These are phyloP conservation scores for Cunninghamia lanceolata DNA, from an alignment of 75 land plant genomes.

Conservation along the genomic window DNA sequence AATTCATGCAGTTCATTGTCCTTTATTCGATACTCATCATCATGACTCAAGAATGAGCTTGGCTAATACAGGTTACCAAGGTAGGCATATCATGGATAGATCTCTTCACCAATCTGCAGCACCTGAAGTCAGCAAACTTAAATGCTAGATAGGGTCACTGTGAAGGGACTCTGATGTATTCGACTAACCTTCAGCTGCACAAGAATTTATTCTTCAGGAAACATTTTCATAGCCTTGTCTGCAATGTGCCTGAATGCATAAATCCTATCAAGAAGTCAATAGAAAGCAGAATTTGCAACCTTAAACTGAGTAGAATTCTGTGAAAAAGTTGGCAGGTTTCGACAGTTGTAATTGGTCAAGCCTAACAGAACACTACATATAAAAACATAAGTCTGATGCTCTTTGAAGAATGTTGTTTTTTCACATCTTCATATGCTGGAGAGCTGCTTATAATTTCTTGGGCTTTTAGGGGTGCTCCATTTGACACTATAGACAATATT, in stretches of 20 bases:
- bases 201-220: slow-evolving; percentile 34
- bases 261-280: slow-evolving; percentile 37
- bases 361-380: neutral
- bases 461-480: slow-evolving; percentile 39
- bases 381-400: slow-evolving; percentile 24
- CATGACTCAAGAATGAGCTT: slow-evolving; percentile 26
- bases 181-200: slow-evolving; percentile 42
- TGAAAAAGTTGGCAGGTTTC: slow-evolving; percentile 29
- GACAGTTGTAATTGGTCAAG: slow-evolving; percentile 24
- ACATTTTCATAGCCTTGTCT: slow-evolving; percentile 31
- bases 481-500: slow-evolving; percentile 26
- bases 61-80: slow-evolving; percentile 36
- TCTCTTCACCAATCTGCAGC: slow-evolving; percentile 31
- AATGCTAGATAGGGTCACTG: slow-evolving; percentile 30
- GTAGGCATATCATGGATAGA: slow-evolving; percentile 19
- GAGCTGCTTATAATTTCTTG: slow-evolving; percentile 26
- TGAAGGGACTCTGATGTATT: slow-evolving; percentile 41
- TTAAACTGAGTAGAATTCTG: slow-evolving; percentile 35
- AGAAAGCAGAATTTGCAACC: slow-evolving; percentile 28
- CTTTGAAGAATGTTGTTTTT: slow-evolving; percentile 31
- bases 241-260: slow-evolving; percentile 34
- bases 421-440: slow-evolving; percentile 34
- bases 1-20: slow-evolving; percentile 25
- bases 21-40: slow-evolving; percentile 17
- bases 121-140: slow-evolving; percentile 30